Evolutionary conservation across 108 stramenopile genomes (phyloP), one percentile per base, ranked within the genome.

Genomic region (Pseudonitzschia multiseries): DNA sequence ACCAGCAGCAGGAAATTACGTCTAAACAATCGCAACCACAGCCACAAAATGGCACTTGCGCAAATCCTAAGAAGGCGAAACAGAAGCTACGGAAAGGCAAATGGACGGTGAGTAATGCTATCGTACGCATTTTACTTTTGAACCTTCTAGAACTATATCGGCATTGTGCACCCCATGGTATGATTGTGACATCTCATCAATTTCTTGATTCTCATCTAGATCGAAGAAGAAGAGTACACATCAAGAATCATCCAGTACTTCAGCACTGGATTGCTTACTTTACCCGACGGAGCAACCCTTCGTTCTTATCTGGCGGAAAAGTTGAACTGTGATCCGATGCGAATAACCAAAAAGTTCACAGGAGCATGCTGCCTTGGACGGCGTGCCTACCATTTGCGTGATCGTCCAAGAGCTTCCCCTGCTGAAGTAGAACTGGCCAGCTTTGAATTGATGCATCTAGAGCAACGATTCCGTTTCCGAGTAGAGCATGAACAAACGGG

Each of bases 261-360:
- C 68, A 85, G 89, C 65, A 84, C 85, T 27, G 98, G 97, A 10
- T 73, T 99, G 20, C 81, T 99, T 27, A 83, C 82, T 41, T 75
- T 97, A 20, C 96, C 96, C 17, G 96, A 97, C 32, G 97, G 97
- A 31, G 80, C 87, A 41, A 97, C 97, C 4, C 86, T 97, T 17
- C 80, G 98, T 32, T 86, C 94, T 0, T 97, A 95, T 70, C 82
- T 99, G n/a, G 96, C 98, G 27, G 91, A 97, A 63, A 96, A 96
- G 81, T 84, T 99, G 15, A 86, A 93, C 59, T 99, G 98, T 73
- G 96, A 97, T 77, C 98, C 98, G 6, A 97, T 97, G 97, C 82
- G 98, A 3, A 97, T 99, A 75, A 98, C 98, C 26, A 99, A 99
- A 79, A 99, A 99, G 78, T 97, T 89, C 72, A 90, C 96, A 13